Evolutionary conservation across 352 stramenopile genomes (phyloP), one percentile per base, ranked within the genome.

Genomic region (Pythium sp.): DNA sequence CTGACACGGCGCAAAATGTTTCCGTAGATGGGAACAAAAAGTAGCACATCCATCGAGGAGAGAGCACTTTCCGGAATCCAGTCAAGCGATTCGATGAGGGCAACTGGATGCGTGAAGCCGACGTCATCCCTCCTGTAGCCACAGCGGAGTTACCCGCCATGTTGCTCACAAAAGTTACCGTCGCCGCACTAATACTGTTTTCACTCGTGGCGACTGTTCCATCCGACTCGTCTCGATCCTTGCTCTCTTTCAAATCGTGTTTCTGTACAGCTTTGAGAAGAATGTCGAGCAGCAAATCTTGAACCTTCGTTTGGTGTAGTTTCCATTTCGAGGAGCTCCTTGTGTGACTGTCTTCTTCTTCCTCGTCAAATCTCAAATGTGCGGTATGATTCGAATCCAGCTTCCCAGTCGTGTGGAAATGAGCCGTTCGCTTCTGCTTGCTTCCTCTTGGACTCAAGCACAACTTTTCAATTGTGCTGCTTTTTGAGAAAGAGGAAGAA

Each of bases 231-330:
- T 79, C 73, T 53, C 73, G 59, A 22, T 90, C 78, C 53, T 81
- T 87, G 51, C 61, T 81, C 67, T 88, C 80, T 67, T 93, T 93
- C 32, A 91, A 34, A 58, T 93, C 85, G 34, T 86, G 76, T 32
- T 93, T 93, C 62, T 90, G 81, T 5, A 91, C 82, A 1, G 82
- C 85, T 59, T 90, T 91, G 24, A 81, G 57, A 20, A 93, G 60
- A 32, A 88, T 81, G 58, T 90, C 79, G 5, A 93, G 62, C 14
- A 93, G 66, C 36, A 93, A 68, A 38, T 89, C 77, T 57, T 91
- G 82, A 8, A 87, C 70, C 47, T 80, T 79, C 14, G 76, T 70
- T 54, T 91, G 83, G 4, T 79, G 73, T 22, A 65, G 41, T 41
- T 30, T 47, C 58, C 20, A 46, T n/a, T 70, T 71, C 12, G 57